Base-by-base conservation (phyloP, 768 basidiomycete species). In the Amyloporia xantha region DNA sequence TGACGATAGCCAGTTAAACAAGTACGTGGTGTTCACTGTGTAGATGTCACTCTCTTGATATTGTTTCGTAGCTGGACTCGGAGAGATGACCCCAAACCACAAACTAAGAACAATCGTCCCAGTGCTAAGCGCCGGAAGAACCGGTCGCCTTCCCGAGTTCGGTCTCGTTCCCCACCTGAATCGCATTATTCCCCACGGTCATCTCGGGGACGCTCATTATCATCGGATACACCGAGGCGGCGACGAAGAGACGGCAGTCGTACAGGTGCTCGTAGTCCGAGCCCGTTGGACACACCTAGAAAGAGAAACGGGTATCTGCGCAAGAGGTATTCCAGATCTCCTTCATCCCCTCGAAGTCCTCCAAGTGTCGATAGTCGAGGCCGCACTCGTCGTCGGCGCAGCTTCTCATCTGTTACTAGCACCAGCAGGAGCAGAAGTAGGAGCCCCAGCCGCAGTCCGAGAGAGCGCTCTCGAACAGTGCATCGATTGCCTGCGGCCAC, bases 1-100 rank as follows among this genome's bases (percentile, higher is more conserved):
- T n/a, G 82, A 87, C 38, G 84, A 88, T 47, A 73, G 76, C n/a
- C 76, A 74, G 57, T 63, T 82, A 44, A 90, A 89, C 66, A 90
- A 89, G 88, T 91, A 65, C 41, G 82, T 66, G 11, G 19, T 44
- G 28, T 50, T 49, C 42, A 48, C 47, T 25, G 26, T 48, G 40
- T 33, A 33, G 35, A 45, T 54, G 21, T 37, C 44, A 46, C 27
- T 41, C 15, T 54, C 27, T 48, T 54, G 30, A 49, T 40, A n/a
- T 41, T 43, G 20, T 21, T 48, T 44, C 30, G 7, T 55, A 89
- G 85, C 58, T 88, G 86, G 86, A 79, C 78, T 39, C 73, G 75
- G 59, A 73, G 86, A 44, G 82, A 85, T 37, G 63, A 63, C 38
- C 63, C 71, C 40, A 62, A 64, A 2, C 63, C 71, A 2, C 63